phyloP scores from a whole-genome alignment of 192 early-diverging fungal genomes.

The Podila clonocystis region DNA sequence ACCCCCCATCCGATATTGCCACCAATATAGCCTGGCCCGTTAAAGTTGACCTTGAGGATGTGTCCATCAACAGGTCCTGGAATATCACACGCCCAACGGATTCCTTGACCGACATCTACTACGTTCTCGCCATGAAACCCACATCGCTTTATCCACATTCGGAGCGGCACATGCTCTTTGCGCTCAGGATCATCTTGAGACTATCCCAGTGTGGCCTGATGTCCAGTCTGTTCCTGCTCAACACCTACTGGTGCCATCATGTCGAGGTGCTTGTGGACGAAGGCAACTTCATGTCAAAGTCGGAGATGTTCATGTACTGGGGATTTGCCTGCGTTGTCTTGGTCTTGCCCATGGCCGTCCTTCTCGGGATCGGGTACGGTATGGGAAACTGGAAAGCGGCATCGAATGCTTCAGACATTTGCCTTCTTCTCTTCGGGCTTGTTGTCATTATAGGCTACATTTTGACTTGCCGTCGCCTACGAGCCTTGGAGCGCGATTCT shows the following conservation, averaged over 20 bases:
- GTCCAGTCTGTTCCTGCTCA: slow-evolving; percentile 25
- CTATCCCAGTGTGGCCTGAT: slow-evolving; percentile 22
- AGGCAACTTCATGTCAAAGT: slow-evolving; percentile 42
- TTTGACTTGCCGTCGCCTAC: slow-evolving; percentile 21
- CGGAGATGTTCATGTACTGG: slow-evolving; percentile 38
- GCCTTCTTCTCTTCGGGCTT: slow-evolving; percentile 8
- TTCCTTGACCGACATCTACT: background rate
- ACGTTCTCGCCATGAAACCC: slow-evolving; percentile 32
- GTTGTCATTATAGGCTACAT: slow-evolving; percentile 22
- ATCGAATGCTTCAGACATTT: background rate
- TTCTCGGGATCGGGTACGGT: background rate
- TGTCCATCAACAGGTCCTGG: slow-evolving; percentile 7
- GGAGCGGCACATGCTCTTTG: slow-evolving; percentile 3
- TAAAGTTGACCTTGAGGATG: slow-evolving; percentile 15
- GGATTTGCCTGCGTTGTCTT: slow-evolving; percentile 8
- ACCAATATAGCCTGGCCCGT: background rate
- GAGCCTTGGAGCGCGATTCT: slow-evolving; percentile 36
- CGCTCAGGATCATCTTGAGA: slow-evolving; percentile 10
- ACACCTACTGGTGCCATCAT: slow-evolving; percentile 47
- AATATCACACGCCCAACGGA: background rate
- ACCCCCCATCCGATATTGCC: background rate
- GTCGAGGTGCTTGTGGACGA: slow-evolving; percentile 47
- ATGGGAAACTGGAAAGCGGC: background rate
- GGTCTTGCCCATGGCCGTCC: slow-evolving; percentile 6
- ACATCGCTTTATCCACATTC: slow-evolving; percentile 1